These are phyloP conservation scores for Candida rishiriensis DNA, from an alignment of 805 yeast species.

Conservation along the genomic window DNA sequence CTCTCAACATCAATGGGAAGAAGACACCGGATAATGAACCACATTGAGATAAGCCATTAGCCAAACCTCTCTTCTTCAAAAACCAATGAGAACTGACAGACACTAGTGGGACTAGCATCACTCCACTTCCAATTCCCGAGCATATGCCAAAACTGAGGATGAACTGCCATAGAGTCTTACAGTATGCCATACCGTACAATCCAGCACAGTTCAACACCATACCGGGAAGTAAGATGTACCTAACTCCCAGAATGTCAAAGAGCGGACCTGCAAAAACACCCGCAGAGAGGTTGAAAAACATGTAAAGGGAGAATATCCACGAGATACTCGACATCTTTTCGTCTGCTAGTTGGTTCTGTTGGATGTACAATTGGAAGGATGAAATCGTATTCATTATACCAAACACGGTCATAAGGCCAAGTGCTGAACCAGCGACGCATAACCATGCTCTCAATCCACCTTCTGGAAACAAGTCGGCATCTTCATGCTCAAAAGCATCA, in stretches of 20 bases:
- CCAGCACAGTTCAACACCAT: constrained; percentile 45
- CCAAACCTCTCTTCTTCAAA: constrained; percentile 51
- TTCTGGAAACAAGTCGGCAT: constrained; percentile 42
- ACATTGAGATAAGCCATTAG: constrained; percentile 44
- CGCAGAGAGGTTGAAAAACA: constrained; percentile 44
- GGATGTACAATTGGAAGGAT: constrained; percentile 57
- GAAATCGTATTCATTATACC: constrained; percentile 60
- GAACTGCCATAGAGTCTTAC: constrained; percentile 50
- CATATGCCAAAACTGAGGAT: constrained; percentile 54
- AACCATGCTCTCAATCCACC: constrained; percentile 58
- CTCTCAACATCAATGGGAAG: constrained; percentile 50
- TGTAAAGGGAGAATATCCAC: constrained; percentile 63
- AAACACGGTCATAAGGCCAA: constrained; percentile 51
- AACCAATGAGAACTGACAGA: constrained; percentile 69
- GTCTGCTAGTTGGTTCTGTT: constrained; percentile 49
- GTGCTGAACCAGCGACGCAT: constrained; percentile 52
- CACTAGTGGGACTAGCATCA: constrained; percentile 57
- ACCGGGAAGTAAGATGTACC: constrained; percentile 41
- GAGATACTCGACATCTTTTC: constrained; percentile 47
- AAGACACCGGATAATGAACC: constrained; percentile 52
- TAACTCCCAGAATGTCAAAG: constrained; percentile 61
- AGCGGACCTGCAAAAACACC: constrained; percentile 40
- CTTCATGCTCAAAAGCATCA: constrained; percentile 23
- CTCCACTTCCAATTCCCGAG: constrained; percentile 57
- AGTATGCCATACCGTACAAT: constrained; percentile 47